phyloP scores from a whole-genome alignment of 2,329 filamentous ascomycete genomes.

The Epichloe aotearoae region DNA sequence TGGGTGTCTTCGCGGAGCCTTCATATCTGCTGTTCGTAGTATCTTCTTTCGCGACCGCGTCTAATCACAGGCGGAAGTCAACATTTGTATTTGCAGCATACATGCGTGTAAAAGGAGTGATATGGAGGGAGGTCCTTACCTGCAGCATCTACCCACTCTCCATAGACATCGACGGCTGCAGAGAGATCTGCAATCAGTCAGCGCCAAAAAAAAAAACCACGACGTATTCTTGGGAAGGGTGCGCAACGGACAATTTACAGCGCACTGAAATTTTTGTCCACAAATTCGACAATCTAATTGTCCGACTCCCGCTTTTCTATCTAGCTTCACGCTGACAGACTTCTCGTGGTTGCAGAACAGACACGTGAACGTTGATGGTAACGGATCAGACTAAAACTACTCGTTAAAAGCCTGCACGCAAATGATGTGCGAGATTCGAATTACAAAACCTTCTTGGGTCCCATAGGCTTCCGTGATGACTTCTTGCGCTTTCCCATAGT shows the following conservation, averaged over 20 bases:
- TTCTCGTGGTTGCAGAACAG: conserved; percentile 98
- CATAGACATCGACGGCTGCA: conserved; percentile 86
- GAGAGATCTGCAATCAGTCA: conserved; percentile 55
- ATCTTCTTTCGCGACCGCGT: conserved; percentile 37
- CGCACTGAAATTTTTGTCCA: conserved; percentile 84
- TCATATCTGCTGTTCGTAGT: conserved; percentile 17
- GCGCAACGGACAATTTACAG: conserved; percentile 64
- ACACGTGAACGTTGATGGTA: conserved; percentile 81
- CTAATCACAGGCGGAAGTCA: conserved; percentile 15
- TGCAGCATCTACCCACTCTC: conserved; percentile 90
- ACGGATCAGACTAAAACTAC: conserved; percentile 45
- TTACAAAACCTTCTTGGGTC: conserved; percentile 60
- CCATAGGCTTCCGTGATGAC: conserved; percentile 67
- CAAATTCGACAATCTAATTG: conserved; percentile 84
- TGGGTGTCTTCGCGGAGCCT: conserved; percentile 12
- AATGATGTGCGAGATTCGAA: neutral
- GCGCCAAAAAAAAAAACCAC: neutral
- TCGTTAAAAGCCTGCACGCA: neutral
- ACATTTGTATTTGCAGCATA: neutral
- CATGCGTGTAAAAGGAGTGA: neutral
- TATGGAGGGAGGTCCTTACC: conserved; percentile 25
- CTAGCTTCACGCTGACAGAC: conserved; percentile 77
- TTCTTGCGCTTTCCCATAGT: conserved; percentile 89
- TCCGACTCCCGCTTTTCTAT: conserved; percentile 84
- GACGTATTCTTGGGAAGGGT: neutral